Percentiles rank a stretch among this genome's conserved stretches.
These are phyloP conservation scores for Meira nashicola DNA, from an alignment of 1,284 basidiomycete species.

Conservation along the genomic window DNA sequence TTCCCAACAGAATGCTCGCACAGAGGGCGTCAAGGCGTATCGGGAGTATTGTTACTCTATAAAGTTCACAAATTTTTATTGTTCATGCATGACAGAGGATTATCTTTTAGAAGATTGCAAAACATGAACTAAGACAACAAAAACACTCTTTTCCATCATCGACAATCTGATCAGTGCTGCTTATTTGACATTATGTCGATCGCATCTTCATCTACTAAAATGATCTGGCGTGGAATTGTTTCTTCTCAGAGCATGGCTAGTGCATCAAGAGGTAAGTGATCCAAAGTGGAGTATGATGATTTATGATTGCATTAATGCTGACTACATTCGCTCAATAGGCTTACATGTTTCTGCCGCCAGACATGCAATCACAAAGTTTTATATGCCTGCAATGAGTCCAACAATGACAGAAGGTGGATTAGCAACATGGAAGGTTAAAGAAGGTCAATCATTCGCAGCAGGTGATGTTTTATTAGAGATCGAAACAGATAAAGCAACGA, in stretches of 20 bases:
- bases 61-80: too few relatives aligned
- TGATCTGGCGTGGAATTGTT: too few relatives aligned
- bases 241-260: neutral
- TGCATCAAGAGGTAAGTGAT: neutral
- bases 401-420: conserved; percentile 99
- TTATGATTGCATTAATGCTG: neutral
- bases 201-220: too few relatives aligned
- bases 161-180: too few relatives aligned
- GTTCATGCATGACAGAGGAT: too few relatives aligned
- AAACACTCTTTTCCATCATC: too few relatives aligned
- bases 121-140: too few relatives aligned
- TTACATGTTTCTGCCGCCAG: conserved; percentile 60
- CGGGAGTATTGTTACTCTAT: too few relatives aligned
- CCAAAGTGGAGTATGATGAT: neutral
- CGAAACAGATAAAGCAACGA: conserved; percentile 98
- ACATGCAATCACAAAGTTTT: conserved; percentile 78
- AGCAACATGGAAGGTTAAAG: conserved; percentile 92
- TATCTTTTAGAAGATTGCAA: too few relatives aligned
- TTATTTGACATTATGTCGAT: too few relatives aligned
- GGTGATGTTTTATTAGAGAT: conserved; percentile 95
- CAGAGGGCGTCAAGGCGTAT: too few relatives aligned
- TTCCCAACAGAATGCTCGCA: too few relatives aligned
- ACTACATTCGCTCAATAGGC: neutral
- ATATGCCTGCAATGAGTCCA: conserved; percentile 97
- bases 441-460: conserved; percentile 80